Evolutionary conservation across 2,329 filamentous ascomycete genomes (phyloP), one percentile per base, ranked within the genome.

Genomic region (Amphichorda felina): DNA sequence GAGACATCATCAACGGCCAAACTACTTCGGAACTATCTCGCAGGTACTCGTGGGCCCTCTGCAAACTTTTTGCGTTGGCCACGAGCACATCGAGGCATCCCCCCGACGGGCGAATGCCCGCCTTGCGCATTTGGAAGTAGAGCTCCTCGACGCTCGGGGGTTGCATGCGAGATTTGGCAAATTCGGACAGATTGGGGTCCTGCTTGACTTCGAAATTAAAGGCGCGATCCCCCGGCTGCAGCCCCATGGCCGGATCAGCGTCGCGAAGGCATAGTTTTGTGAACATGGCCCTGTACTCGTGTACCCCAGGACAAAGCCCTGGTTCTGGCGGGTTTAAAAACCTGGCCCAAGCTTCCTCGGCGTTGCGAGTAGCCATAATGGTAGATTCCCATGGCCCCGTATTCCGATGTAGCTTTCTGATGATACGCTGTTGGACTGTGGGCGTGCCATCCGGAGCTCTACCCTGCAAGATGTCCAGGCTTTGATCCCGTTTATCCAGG

Each of bases 211-310:
- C 41, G 42, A 59, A 51, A 37, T 72, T 65, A 15, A 76, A 57
- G 15, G 74, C 64, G 27, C 60, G 61, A 44, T 83, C 79, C 10
- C 81, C 81, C 5, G 79, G 74, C 2, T 72, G 48, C 11, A 63
- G 40, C 3, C 40, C 44, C 22, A 41, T 41, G 3, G 44, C 33
- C 4, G 43, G 30, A n/a, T 49, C 45, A 11, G 42, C 52, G 31
- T 56, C 49, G 24, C 50, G 46, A 13, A 50, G 46, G 14, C 61
- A 51, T 2, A 79, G 57, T 46, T 78, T 79, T 36, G 64, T 50
- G 41, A 79, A 72, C 70, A 80, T 74, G 38, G 72, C 70, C 7
- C 61, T 59, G 45, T 77, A 80, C 33, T 78, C 66, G 11, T 55
- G 44, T 4, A 46, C 38, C 4, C 55, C 57, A 3, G 67, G 64